Base-by-base conservation (phyloP, 2,329 filamentous ascomycete species). In the Tympanopsis confertula region DNA sequence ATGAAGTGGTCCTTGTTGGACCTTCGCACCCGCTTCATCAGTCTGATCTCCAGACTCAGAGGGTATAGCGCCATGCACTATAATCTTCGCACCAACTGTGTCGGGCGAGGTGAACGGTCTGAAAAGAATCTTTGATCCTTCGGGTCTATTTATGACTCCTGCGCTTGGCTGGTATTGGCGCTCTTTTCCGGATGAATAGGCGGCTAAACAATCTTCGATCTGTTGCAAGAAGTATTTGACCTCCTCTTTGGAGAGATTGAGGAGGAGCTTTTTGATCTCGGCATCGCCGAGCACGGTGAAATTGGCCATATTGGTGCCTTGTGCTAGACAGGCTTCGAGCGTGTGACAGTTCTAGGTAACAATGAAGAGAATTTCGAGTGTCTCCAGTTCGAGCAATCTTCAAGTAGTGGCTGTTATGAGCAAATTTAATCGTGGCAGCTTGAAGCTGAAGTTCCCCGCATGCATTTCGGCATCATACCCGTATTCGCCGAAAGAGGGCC, bases 111-210 rank as follows among this genome's bases (percentile, higher is more conserved):
- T 48, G 14, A 52, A 52, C 1, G 50, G 40, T 7, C 50, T 38
- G 28, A 52, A 52, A 1, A 52, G 50, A 4, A 43, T 47, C 14
- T 47, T 47, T 30, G 47, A 44, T 0, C 49, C 49, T 4, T 37
- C 40, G 1, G 48, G 47, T 2, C 48, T 39, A n/a, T 45, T 47
- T 20, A 50, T 40, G 3, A 47, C 42, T 5, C 44, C 40, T 4
- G 46, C 42, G 0, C 29, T 32, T 13, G 45, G 50, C 4, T 52
- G 50, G n/a, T 44, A 50, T 32, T 42, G 12, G 1, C 42, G 26
- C 26, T 51, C 49, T 1, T 36, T 33, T 4, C 35, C 40, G 3
- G 44, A 40, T 2, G 49, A 45, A 30, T 46, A 46, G 4, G 44
- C 28, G 3, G 42, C 12, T 2, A 51, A 38, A 13, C 47, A 39